Evolutionary conservation across 2,329 filamentous ascomycete genomes (phyloP), one percentile per base, ranked within the genome.

Genomic region (Claviceps capensis): DNA sequence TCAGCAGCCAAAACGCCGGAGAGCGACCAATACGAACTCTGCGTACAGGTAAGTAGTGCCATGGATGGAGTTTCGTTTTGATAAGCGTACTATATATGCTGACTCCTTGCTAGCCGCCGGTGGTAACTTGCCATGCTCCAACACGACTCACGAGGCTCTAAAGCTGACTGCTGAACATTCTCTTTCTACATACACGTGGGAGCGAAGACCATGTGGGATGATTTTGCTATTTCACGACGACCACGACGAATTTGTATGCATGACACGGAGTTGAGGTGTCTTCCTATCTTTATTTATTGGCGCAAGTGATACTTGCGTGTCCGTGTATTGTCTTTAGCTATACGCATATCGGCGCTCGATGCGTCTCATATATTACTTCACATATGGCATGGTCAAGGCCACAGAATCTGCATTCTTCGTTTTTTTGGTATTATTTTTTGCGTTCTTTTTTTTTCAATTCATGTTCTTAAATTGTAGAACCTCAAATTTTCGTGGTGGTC

Each of bases 1-100:
- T 3, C 64, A 60, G 45, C 58, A 60, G 45, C 58, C 59, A 9
- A 64, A 62, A 48, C 65, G 65, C 41, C 66, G 67, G 26, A 63
- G 62, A 34, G 30, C 30, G 45, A 59, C 57, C 3, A 67, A 65
- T 43, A 60, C 67, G 23, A 64, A 70, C 57, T 67, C 67, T 16
- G 67, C 67, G 5, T 70, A 69, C 44, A 66, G 67, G 67, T 68
- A 59, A 26, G 40, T 23, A n/a, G 23, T 17, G 4, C 7, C 8
- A n/a, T n/a, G 23, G 23, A 22, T 6, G 16, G 11, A n/a, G 7
- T 3, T 22, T 23, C 9, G 26, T 34, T 5, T 46, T 11, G 8
- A 34, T 34, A 34, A 34, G 40, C 5, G 16, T 16, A 40, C 23
- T 14, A 16, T 9, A 23, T 19, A 30, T 50, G 34, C 49, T 57